phyloP scores from a whole-genome alignment of 768 basidiomycete species.

The Hemileccinum rubropunctum region DNA sequence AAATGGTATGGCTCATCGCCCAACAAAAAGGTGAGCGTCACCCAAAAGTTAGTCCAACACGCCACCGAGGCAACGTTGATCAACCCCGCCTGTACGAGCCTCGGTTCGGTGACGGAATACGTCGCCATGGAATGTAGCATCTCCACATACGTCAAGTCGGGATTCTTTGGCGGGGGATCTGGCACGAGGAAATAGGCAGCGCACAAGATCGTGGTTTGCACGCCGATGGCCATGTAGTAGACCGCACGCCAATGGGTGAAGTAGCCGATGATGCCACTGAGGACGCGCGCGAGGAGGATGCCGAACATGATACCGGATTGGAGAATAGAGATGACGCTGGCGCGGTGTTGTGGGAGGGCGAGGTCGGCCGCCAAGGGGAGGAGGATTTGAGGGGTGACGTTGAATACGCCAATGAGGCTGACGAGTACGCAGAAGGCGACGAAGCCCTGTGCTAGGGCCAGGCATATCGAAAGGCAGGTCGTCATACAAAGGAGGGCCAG shows the following conservation, averaged over 20 bases:
- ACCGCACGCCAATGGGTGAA: conserved; percentile 40
- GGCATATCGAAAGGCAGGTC: conserved; percentile 37
- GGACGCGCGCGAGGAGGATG: conserved; percentile 30
- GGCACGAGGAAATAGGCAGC: conserved; percentile 36
- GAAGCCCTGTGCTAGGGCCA: conserved; percentile 37
- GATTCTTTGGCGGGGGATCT: conserved; percentile 41
- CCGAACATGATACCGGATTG: conserved; percentile 29
- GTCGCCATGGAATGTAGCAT: conserved; percentile 39
- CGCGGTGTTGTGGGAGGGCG: conserved; percentile 29
- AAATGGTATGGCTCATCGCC: conserved; percentile 39
- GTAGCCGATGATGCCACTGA: conserved; percentile 40
- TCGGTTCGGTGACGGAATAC: conserved; percentile 39
- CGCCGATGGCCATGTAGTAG: conserved; percentile 42
- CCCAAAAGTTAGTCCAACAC: conserved; percentile 37
- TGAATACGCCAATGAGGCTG: conserved; percentile 37
- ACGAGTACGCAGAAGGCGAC: conserved; percentile 33
- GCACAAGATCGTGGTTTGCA: conserved; percentile 28
- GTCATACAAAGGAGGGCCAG: conserved; percentile 34
- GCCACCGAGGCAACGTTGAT: conserved; percentile 29
- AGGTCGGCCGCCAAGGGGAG: conserved; percentile 47
- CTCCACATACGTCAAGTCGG: conserved; percentile 33
- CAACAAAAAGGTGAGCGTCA: conserved; percentile 47
- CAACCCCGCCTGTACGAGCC: conserved; percentile 35
- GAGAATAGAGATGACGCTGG: conserved; percentile 31
- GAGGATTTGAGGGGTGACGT: conserved; percentile 39